Evolutionary conservation across 2,329 filamentous ascomycete species (phyloP).

Genomic region (Trichoderma sp.): DNA sequence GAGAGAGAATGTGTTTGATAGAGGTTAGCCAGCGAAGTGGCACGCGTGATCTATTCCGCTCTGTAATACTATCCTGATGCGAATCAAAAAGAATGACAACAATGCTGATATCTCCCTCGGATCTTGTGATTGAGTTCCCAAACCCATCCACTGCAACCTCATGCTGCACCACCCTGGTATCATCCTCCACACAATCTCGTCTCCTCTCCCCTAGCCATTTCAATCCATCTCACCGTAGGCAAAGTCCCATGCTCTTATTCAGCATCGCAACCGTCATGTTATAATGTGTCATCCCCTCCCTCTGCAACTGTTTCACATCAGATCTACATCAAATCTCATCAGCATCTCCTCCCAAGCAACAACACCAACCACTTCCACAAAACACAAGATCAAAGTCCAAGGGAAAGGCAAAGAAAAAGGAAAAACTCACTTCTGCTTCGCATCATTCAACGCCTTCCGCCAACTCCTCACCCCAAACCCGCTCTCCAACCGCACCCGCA

Average conservation of each 20-base stretch:
- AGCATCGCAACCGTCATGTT: constrained; percentile 72
- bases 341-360: background rate
- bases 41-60: constrained; percentile 12
- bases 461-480: constrained; percentile 30
- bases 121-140: background rate
- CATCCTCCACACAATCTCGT: background rate
- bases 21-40: constrained; percentile 5
- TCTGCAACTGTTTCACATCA: constrained; percentile 31
- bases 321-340: constrained; percentile 28
- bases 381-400: background rate
- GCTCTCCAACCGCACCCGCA: constrained; percentile 43
- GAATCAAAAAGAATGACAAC: background rate
- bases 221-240: constrained; percentile 51
- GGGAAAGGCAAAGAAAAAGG: background rate
- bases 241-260: constrained; percentile 71
- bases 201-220: background rate
- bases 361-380: background rate
- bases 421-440: constrained; percentile 35
- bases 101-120: background rate
- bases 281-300: constrained; percentile 59
- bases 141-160: background rate
- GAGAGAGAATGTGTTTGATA: constrained; percentile 14
- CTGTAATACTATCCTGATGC: background rate
- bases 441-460: constrained; percentile 32
- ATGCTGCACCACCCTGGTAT: background rate